These are phyloP conservation scores for Chytriomyces sp. DNA, from an alignment of 192 early-diverging fungal genomes.

Conservation along the genomic window DNA sequence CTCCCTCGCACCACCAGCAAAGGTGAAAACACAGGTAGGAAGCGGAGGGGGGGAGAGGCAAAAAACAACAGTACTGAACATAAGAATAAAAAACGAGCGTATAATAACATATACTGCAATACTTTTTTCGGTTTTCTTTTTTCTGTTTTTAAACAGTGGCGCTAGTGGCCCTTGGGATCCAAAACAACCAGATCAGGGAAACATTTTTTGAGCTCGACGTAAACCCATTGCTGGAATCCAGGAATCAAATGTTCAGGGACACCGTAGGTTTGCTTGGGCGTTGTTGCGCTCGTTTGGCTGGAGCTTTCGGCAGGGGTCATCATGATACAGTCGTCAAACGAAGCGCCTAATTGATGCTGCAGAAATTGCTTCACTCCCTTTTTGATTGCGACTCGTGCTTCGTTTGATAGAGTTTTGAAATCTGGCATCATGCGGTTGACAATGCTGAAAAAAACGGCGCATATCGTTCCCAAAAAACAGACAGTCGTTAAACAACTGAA, in stretches of 20 bases:
- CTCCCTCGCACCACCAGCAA: no score
- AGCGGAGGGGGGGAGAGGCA: no score
- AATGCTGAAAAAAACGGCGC: background rate
- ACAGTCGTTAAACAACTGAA: background rate
- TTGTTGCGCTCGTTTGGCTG: background rate
- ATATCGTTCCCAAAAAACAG: background rate
- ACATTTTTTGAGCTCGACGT: background rate
- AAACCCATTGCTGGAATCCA: constrained; percentile 18
- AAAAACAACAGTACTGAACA: no score
- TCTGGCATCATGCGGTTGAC: constrained; percentile 19
- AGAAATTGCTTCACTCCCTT: constrained; percentile 28
- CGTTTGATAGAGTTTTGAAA: constrained; percentile 17
- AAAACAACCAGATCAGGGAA: constrained; percentile 17
- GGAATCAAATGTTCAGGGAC: constrained; percentile 18
- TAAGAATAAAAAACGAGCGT: no score
- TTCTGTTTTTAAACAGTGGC: no score
- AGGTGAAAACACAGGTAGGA: no score
- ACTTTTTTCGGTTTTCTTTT: no score
- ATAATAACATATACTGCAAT: no score
- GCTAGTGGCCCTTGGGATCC: background rate
- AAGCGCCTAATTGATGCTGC: constrained; percentile 16
- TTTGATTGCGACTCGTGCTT: constrained; percentile 30
- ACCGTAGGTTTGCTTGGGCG: constrained; percentile 17
- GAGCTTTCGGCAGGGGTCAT: background rate
- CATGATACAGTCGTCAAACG: constrained; percentile 15